Base-by-base conservation (phyloP, 371 early-diverging fungal genomes). In the Cokeromyces recurvatus region DNA sequence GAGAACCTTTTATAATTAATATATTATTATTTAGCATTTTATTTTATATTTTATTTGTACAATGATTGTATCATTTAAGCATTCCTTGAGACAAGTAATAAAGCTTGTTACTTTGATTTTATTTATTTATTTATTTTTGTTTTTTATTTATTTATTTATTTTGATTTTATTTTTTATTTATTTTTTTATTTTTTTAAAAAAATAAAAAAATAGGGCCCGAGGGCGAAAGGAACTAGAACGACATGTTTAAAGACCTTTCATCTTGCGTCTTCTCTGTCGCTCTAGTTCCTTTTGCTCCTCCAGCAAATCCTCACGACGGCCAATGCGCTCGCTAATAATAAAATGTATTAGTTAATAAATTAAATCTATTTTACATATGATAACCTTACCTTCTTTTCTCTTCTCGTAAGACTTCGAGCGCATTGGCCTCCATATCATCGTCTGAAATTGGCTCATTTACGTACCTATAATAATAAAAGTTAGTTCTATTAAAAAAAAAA, bases 281-380 rank as follows among this genome's bases (percentile, higher is more conserved):
- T 87, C 86, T 39, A 84, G 54, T 50, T 89, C 88, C 36, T 85
- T 68, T 38, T 71, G 72, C 46, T 83, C 85, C 51, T 74, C 75
- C 32, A 60, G 43, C 20, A 59, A 55, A 51, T 74, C 75, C 46
- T 74, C 75, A 19, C 73, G 70, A 38, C 81, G 44, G 23, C 66
- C 81, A 59, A 81, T 59, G 7, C 79, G 64, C 8, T 68, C 77
- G 64, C 81, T 79, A 65, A 7, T 29, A 35, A 38, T 2, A 34
- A 32, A 29, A 9, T 32, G n/a, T 22, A 4, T 27, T 27, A 27
- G 29, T 27, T 10, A n/a, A 12, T n/a, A n/a, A n/a, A n/a, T n/a
- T n/a, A n/a, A n/a, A n/a, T n/a, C n/a, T n/a, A n/a, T n/a, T n/a
- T n/a, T 9, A 24, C 34, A 0, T 15, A 2, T 15, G n/a, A 12